Base-by-base conservation (phyloP, 257 asterid species). In the Lavandula angustifolia region DNA sequence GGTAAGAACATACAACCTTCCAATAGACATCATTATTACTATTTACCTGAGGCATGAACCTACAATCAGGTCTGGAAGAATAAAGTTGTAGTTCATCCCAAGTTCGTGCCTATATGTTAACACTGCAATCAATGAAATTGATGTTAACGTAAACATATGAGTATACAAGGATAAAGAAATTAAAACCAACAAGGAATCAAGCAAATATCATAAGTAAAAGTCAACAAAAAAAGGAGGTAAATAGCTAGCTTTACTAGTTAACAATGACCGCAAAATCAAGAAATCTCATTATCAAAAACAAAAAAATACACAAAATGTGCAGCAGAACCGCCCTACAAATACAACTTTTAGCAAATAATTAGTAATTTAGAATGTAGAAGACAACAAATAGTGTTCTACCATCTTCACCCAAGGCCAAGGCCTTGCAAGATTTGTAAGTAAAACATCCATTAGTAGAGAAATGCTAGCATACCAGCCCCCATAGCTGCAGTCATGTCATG, bases 11-110 rank as follows among this genome's bases (percentile, higher is more conserved):
- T 42, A 58, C 6, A 60, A 8, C 12, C 38, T 70, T 58, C 50
- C 48, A 14, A 48, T 57, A 62, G 18, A 40, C 29, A 62, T 7
- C 50, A 69, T 43, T 38, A 62, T 67, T 51, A 60, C 27, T 27
- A 60, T 22, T 58, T 58, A 89, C 99, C 97, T 89, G 99, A 87
- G 77, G 78, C 99, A 92, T 62, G 99, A 92, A 6, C 99, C 99
- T 58, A 92, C 99, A 38, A 92, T 87, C 78, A 92, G 71, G 77
- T 87, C 97, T 7, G 99, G 96, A 7, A 76, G 86, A 78, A 89
- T 87, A 82, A 92, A 89, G 82, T 85, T 77, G 73, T 89, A 92
- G 80, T 87, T 89, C 95, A 92, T 87, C 67, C 99, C 99, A 64
- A 89, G 89, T 73, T 92, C 97, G 69, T 92, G 99, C 82, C 90